Percentiles rank a stretch among this genome's conserved stretches.
Evolutionary conservation across 2,329 filamentous ascomycete species (phyloP).

Genomic region (Diaporthe sp.): DNA sequence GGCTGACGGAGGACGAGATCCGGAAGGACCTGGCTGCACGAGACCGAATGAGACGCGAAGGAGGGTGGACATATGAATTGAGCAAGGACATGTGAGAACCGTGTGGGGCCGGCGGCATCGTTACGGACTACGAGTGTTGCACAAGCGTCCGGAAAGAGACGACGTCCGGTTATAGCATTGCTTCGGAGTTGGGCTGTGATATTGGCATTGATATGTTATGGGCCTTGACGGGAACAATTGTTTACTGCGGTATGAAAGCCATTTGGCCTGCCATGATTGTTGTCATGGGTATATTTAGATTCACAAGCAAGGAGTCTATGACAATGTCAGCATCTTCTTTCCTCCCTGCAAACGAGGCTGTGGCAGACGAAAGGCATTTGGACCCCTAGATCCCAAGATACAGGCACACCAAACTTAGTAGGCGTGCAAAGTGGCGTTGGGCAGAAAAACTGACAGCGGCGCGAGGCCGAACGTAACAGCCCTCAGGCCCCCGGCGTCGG

Average conservation of each 20-base stretch:
- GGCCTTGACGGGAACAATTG: neutral
- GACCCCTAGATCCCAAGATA: neutral
- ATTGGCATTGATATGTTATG: constrained; percentile 16
- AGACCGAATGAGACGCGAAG: constrained; percentile 84
- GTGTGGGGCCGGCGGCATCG: neutral
- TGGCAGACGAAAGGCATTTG: neutral
- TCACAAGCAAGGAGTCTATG: constrained; percentile 9
- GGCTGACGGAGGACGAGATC: constrained; percentile 89
- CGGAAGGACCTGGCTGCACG: constrained; percentile 82
- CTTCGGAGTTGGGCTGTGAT: constrained; percentile 27
- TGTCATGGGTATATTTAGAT: constrained; percentile 19
- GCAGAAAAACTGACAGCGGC: too few relatives aligned
- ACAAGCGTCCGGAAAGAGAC: neutral
- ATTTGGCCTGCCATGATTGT: neutral
- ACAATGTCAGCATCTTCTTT: constrained; percentile 23
- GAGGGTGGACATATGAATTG: constrained; percentile 84
- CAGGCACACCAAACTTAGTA: neutral
- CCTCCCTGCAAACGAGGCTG: constrained; percentile 6
- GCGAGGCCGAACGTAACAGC: too few relatives aligned
- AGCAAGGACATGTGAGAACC: constrained; percentile 58
- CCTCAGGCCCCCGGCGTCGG: too few relatives aligned
- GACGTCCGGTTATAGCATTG: constrained; percentile 24
- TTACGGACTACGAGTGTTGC: neutral
- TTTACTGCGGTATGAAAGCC: neutral
- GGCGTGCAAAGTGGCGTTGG: neutral